Percentiles rank a stretch among this genome's conserved stretches.
phyloP scores from a whole-genome alignment of 768 basidiomycete genomes.

The Russula lepida region DNA sequence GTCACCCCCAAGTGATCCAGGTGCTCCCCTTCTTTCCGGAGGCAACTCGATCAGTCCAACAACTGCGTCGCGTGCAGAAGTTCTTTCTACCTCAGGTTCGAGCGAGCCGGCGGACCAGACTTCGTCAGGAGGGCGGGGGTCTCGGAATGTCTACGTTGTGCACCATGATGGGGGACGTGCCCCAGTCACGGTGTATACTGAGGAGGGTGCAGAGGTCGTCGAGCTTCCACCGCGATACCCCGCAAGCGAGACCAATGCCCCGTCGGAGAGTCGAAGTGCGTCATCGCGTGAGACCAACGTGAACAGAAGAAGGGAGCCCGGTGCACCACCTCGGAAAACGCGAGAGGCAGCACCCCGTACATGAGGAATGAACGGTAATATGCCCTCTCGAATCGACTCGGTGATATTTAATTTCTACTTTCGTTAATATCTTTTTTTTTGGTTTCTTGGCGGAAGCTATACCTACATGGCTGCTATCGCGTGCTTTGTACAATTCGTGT shows the following conservation, averaged over 20 bases:
- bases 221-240: slow-evolving; percentile 51
- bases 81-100: slow-evolving; percentile 11
- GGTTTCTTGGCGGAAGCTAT: not conserved
- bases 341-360: not conserved
- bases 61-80: not conserved
- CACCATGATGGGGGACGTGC: slow-evolving; percentile 50
- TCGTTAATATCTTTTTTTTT: not conserved
- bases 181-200: slow-evolving; percentile 50
- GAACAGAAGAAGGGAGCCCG: not conserved
- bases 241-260: not conserved
- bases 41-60: not conserved
- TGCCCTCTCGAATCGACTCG: not conserved
- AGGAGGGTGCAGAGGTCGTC: slow-evolving; percentile 47
- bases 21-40: not conserved
- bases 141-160: slow-evolving; percentile 43
- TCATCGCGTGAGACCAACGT: not conserved
- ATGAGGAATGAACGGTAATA: not conserved
- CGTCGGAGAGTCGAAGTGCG: not conserved
- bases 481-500: not conserved
- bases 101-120: not conserved
- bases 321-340: slow-evolving; percentile 5
- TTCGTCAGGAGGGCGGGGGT: not conserved
- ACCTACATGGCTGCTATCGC: not conserved
- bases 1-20: not conserved
- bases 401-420: not conserved